phyloP scores from a whole-genome alignment of 2,329 filamentous ascomycete genomes.

The Hymenoscyphus fructigenus region DNA sequence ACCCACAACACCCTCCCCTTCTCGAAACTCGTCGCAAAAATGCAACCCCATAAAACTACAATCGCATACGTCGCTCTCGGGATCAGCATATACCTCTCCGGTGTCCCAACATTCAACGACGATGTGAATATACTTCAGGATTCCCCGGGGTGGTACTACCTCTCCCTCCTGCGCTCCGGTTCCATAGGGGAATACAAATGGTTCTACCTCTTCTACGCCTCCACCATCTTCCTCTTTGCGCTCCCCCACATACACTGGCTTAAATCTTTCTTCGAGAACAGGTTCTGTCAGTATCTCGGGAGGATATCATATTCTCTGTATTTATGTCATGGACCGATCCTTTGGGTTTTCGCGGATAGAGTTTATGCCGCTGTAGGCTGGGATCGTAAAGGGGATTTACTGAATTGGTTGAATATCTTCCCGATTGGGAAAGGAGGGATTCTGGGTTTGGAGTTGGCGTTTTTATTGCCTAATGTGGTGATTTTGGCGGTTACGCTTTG shows the following conservation, averaged over 20 bases:
- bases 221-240: slow-evolving; percentile 54
- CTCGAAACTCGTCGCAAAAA: slow-evolving; percentile 40
- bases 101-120: slow-evolving; percentile 55
- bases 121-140: slow-evolving; percentile 49
- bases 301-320: slow-evolving; percentile 63
- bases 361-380: slow-evolving; percentile 63
- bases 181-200: slow-evolving; percentile 65
- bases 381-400: slow-evolving; percentile 43
- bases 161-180: slow-evolving; percentile 59
- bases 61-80: slow-evolving; percentile 55
- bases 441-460: slow-evolving; percentile 45
- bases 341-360: slow-evolving; percentile 60
- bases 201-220: slow-evolving; percentile 65
- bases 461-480: slow-evolving; percentile 54
- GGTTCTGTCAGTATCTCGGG: slow-evolving; percentile 61
- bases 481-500: slow-evolving; percentile 50
- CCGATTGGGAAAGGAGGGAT: slow-evolving; percentile 61
- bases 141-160: slow-evolving; percentile 47
- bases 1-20: slow-evolving; percentile 49
- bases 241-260: slow-evolving; percentile 57
- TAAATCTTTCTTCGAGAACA: slow-evolving; percentile 56
- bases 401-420: slow-evolving; percentile 59
- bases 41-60: slow-evolving; percentile 49
- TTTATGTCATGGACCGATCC: slow-evolving; percentile 61
- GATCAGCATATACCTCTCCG: slow-evolving; percentile 56